Base-by-base conservation (phyloP, 108 stramenopile genomes). In the Cyclotella atomus region DNA sequence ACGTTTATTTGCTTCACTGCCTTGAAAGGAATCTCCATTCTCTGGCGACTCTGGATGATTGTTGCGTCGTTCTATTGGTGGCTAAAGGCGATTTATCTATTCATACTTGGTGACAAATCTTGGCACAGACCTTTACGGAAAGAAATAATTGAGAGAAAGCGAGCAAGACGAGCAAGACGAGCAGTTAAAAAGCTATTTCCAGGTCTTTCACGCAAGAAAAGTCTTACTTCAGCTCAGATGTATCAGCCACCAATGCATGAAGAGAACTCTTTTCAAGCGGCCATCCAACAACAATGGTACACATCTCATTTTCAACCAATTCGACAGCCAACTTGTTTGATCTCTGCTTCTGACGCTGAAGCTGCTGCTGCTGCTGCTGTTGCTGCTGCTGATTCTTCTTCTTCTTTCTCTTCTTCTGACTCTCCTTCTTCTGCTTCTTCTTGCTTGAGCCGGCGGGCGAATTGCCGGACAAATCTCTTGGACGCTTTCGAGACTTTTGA, bases 271-370 rank as follows among this genome's bases (percentile, higher is more conserved):
- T 56, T 56, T 28, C 25, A 29, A 29, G 4, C 55, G 27, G 23
- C 28, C 4, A 28, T 56, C 5, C 55, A 16, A 28, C 5, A 24
- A 15, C 12, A 27, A 4, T 4, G 55, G 5, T 56, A 16, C 12
- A 56, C 55, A 29, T 9, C 9, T 28, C 55, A 56, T 27, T 56
- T 56, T n/a, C n/a, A n/a, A n/a, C n/a, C n/a, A n/a, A n/a, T n/a
- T n/a, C n/a, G n/a, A n/a, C n/a, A n/a, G n/a, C n/a, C n/a, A n/a
- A n/a, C 29, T 27, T 32, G 29, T 9, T 1, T 59, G 29, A 0
- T 19, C 2, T 28, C 2, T 59, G 25, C 29, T 32, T 1, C 16
- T 59, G 14, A 32, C 2, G 2, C 25, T 59, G 17, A 7, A 5
- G 21, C 21, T 52, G 50, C 19, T 15, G 4, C 17, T 59, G 29